Evolutionary conservation across 257 asterid genomes (phyloP), one percentile per base, ranked within the genome.

Genomic region (Solanum boliviense): DNA sequence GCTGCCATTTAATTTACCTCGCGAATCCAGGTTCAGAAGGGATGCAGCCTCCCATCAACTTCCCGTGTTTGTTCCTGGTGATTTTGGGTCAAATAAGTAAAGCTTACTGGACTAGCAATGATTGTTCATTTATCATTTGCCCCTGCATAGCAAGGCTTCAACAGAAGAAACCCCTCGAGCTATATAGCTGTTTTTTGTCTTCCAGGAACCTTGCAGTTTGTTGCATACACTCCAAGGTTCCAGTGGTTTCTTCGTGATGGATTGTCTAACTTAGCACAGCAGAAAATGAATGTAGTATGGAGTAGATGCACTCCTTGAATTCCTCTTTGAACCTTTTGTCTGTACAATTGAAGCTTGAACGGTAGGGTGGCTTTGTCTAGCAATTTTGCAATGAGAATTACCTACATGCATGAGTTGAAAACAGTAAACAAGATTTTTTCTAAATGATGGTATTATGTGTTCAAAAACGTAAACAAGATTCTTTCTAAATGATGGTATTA

Each of bases 41-140:
- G 98, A 93, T 56, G 89, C 94, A 2, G 93, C 89, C 65, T 93
- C 98, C 3, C 96, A 96, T 93, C 99, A 97, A 94, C 99, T 97
- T 60, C 99, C 99, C 0, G 94, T 97, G 83, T 97, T 95, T 85
- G 86, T 91, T 89, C 99, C 99, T 4, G 98, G 98, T 60, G 94
- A 92, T 89, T 89, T 89, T 46, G 95, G 93, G 87, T 87, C 88
- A 32, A 91, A 92, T 78, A 92, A 93, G 92, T 94, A 91, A 39
- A 79, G 90, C n/a, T 35, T 36, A 2, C 46, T 13, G 8, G 88
- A 79, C 41, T 81, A 31, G 82, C 5, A 4, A 71, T 7, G 87
- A 56, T 71, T 81, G 27, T 15, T 78, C 35, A 31, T 46, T 56
- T 72, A 39, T 39, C 82, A 46, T 84, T 81, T 29, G 67, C 72